These are phyloP conservation scores for Plasmopara viticola DNA, from an alignment of 352 stramenopile species.

Conservation along the genomic window DNA sequence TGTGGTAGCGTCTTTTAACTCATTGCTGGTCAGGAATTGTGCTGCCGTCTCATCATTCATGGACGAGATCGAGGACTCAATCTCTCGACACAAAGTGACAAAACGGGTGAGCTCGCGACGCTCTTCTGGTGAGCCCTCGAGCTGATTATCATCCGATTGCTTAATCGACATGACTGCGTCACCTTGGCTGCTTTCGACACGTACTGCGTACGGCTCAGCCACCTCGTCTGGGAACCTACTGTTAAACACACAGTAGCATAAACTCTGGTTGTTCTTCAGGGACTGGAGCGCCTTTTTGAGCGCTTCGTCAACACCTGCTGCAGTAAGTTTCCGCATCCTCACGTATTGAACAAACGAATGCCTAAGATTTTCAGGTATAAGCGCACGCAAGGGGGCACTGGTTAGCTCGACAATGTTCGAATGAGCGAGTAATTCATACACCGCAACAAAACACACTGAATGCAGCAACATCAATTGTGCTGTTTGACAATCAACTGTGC, in stretches of 20 bases:
- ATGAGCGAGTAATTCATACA: slow-evolving; percentile 38
- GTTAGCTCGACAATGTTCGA: slow-evolving; percentile 35
- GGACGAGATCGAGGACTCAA: slow-evolving; percentile 35
- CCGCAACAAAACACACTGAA: slow-evolving; percentile 31
- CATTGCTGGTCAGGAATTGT: slow-evolving; percentile 30
- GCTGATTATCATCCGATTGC: slow-evolving; percentile 8
- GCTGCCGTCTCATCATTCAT: slow-evolving; percentile 23
- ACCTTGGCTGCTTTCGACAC: slow-evolving; percentile 3
- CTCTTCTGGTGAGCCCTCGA: slow-evolving; percentile 10
- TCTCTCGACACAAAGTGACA: slow-evolving; percentile 35
- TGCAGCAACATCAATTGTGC: slow-evolving; percentile 17
- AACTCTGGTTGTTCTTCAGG: slow-evolving; percentile 5
- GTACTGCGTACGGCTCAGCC: slow-evolving; percentile 10
- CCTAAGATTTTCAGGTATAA: slow-evolving; percentile 20
- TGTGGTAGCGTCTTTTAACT: slow-evolving; percentile 42
- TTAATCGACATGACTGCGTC: slow-evolving; percentile 5
- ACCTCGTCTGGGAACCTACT: slow-evolving; percentile 26
- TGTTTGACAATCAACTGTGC: slow-evolving; percentile 10
- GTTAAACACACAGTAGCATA: slow-evolving; percentile 10
- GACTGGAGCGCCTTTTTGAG: slow-evolving; percentile 11
- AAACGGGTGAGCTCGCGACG: slow-evolving; percentile 24
- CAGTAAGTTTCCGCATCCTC: slow-evolving; percentile 12
- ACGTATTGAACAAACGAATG: slow-evolving; percentile 19
- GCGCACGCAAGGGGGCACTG: not conserved
- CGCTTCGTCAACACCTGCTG: slow-evolving; percentile 11